A percentile compares a stretch with the other conserved stretches of the same genome.
These are phyloP conservation scores for Flaveria brownii DNA, from an alignment of 129 eudicot genomes.

Conservation along the genomic window DNA sequence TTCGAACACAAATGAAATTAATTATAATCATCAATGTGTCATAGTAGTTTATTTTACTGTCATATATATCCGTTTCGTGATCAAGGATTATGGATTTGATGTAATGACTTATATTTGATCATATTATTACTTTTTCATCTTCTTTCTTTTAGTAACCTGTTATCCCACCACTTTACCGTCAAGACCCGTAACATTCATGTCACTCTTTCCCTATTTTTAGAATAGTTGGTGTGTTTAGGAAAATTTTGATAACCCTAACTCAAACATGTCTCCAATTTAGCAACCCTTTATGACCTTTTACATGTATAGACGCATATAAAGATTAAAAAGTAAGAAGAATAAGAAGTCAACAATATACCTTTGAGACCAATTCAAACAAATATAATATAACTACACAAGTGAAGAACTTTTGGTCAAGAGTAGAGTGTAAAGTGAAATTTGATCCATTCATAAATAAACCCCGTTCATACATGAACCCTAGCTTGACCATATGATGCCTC, in stretches of 20 bases:
- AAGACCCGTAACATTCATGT: not conserved
- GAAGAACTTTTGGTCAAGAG: slow-evolving; percentile 25
- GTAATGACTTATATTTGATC: too few species aligned
- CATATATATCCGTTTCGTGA: too few species aligned
- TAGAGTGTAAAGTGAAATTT: slow-evolving; percentile 27
- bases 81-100: too few species aligned
- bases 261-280: slow-evolving; percentile 17
- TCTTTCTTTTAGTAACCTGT: too few species aligned
- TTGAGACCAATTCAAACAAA: slow-evolving; percentile 26
- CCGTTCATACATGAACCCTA: slow-evolving; percentile 19
- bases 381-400: not conserved
- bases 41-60: too few species aligned
- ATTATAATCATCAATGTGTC: too few species aligned
- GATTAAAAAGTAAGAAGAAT: not conserved
- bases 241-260: not conserved
- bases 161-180: too few species aligned
- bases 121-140: too few species aligned
- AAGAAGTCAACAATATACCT: slow-evolving; percentile 16
- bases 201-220: not conserved
- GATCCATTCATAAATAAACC: slow-evolving; percentile 14
- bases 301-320: not conserved
- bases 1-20: too few species aligned
- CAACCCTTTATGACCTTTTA: not conserved
- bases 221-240: not conserved
- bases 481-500: slow-evolving; percentile 28